Percentiles rank a stretch among this genome's conserved stretches.
phyloP scores from a whole-genome alignment of 805 yeast species.

The Candida vaughaniae region DNA sequence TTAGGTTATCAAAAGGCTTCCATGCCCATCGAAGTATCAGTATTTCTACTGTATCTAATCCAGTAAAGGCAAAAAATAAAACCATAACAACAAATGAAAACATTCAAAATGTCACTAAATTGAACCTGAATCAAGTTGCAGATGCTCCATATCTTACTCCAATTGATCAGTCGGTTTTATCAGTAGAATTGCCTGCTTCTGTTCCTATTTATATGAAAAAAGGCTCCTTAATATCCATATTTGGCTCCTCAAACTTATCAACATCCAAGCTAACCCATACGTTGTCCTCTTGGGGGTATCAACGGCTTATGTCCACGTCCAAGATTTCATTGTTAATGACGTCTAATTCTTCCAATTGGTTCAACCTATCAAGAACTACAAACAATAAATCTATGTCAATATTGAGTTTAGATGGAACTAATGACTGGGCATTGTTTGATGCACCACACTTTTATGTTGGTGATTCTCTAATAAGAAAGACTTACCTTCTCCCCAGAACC shows the following conservation, averaged over 20 bases:
- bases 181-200: slow-evolving; percentile 58
- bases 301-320: slow-evolving; percentile 46
- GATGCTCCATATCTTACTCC: slow-evolving; percentile 9
- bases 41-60: slow-evolving; percentile 4
- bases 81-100: slow-evolving; percentile 10
- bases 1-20: neutral
- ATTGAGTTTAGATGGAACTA: slow-evolving; percentile 53
- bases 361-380: slow-evolving; percentile 12
- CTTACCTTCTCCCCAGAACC: slow-evolving; percentile 37
- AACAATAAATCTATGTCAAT: slow-evolving; percentile 42
- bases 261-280: slow-evolving; percentile 28
- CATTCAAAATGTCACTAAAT: slow-evolving; percentile 14
- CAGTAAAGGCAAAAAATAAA: slow-evolving; percentile 2
- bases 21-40: slow-evolving; percentile 4
- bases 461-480: slow-evolving; percentile 43
- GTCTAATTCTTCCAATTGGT: slow-evolving; percentile 24
- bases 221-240: slow-evolving; percentile 51
- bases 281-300: slow-evolving; percentile 35
- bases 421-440: slow-evolving; percentile 60
- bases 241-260: slow-evolving; percentile 32
- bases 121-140: slow-evolving; percentile 11
- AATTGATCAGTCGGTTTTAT: slow-evolving; percentile 47
- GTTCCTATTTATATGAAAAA: slow-evolving; percentile 50
- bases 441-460: slow-evolving; percentile 56
- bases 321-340: slow-evolving; percentile 46